Percentiles rank a stretch among this genome's conserved stretches.
These are phyloP conservation scores for Dunaliella primolecta DNA, from an alignment of 139 green algal species.

Conservation along the genomic window DNA sequence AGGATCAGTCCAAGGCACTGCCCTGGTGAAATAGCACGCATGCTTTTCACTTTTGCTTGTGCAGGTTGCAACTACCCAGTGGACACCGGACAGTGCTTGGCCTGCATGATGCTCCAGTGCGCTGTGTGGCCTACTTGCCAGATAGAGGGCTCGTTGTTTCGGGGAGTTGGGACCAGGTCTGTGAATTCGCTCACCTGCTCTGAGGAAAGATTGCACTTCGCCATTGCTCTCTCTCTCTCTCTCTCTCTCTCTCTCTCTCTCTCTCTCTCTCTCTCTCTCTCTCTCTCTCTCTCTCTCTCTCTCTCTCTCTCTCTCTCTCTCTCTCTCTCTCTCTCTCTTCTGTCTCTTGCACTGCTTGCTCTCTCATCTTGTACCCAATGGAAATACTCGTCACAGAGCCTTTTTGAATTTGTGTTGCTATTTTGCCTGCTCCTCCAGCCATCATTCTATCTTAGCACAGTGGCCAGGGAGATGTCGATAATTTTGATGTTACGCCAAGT, in stretches of 20 bases:
- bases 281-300: not conserved
- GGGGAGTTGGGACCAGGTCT: slow-evolving; percentile 18
- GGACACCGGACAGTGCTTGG: not conserved
- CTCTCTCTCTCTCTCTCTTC: not conserved
- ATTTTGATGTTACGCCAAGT: too few species aligned
- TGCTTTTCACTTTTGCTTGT: not conserved
- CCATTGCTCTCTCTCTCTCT: not conserved
- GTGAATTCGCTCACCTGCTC: too few species aligned
- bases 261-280: not conserved
- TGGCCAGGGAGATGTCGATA: too few species aligned
- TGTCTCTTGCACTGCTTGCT: not conserved
- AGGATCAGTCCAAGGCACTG: too few species aligned
- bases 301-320: not conserved
- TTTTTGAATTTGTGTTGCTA: too few species aligned
- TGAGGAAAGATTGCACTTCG: not conserved
- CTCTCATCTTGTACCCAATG: not conserved
- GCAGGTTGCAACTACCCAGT: slow-evolving; percentile 1
- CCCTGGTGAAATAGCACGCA: not conserved
- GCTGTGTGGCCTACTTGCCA: not conserved
- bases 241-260: not conserved
- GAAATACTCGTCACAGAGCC: too few species aligned
- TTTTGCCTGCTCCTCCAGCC: too few species aligned
- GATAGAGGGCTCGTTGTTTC: slow-evolving; percentile 8
- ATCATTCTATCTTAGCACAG: too few species aligned
- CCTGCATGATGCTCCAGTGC: not conserved